These are phyloP conservation scores for Sordaria brevicollis DNA, from an alignment of 495 filamentous ascomycete species.

Conservation along the genomic window DNA sequence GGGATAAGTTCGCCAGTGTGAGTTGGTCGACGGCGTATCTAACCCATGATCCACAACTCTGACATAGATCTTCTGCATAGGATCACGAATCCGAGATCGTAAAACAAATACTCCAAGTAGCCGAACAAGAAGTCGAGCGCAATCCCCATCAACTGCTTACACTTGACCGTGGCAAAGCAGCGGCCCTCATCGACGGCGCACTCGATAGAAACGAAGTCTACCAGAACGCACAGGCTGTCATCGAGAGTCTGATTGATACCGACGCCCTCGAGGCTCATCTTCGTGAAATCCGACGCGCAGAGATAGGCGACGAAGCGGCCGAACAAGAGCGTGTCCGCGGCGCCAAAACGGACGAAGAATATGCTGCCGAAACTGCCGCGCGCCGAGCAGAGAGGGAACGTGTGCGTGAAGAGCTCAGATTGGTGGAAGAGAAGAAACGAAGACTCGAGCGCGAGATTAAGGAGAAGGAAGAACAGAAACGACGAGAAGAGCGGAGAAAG, in stretches of 20 bases:
- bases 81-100: slow-evolving; percentile 58
- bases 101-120: slow-evolving; percentile 55
- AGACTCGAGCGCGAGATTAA: slow-evolving; percentile 53
- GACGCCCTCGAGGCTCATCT: slow-evolving; percentile 57
- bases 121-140: slow-evolving; percentile 72
- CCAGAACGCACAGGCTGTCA: slow-evolving; percentile 54
- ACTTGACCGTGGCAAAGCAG: slow-evolving; percentile 68
- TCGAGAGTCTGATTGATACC: slow-evolving; percentile 58
- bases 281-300: slow-evolving; percentile 55
- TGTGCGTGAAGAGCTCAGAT: slow-evolving; percentile 51
- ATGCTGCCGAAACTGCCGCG: slow-evolving; percentile 59
- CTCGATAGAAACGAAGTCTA: slow-evolving; percentile 77
- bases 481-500: slow-evolving; percentile 49
- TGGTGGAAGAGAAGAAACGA: slow-evolving; percentile 57
- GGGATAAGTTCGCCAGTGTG: slow-evolving; percentile 71
- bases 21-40: slow-evolving; percentile 17
- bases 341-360: slow-evolving; percentile 74
- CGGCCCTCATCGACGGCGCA: slow-evolving; percentile 75
- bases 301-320: slow-evolving; percentile 66
- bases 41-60: neutral
- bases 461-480: slow-evolving; percentile 44
- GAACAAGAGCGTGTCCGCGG: slow-evolving; percentile 57
- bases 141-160: slow-evolving; percentile 63
- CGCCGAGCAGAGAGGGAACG: slow-evolving; percentile 55
- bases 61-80: slow-evolving; percentile 26